Conservation (phyloP, 2,329 filamentous ascomycete genomes). For the Fusarium brevicatenulatum region DNA sequence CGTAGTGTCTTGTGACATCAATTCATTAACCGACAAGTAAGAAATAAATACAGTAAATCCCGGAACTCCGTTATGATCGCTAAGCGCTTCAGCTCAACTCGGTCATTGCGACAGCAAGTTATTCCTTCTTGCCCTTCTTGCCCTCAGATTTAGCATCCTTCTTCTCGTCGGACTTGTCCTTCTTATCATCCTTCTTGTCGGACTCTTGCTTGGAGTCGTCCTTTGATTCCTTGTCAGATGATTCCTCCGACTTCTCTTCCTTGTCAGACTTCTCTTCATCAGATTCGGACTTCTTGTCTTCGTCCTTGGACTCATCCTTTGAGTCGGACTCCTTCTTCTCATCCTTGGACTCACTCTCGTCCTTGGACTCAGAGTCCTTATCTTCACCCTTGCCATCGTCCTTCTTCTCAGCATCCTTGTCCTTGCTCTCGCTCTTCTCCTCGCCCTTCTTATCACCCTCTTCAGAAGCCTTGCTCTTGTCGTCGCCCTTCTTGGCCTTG, state of each 20-base stretch:
- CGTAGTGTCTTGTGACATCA: background rate
- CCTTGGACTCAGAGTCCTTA: constrained; percentile 15
- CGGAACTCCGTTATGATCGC: constrained; percentile 23
- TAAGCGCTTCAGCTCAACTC: constrained; percentile 9
- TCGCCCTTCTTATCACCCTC: constrained; percentile 37
- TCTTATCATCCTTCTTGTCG: background rate
- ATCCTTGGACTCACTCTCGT: background rate
- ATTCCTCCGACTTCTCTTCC: constrained; percentile 14
- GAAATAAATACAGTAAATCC: background rate
- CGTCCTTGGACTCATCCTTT: no score
- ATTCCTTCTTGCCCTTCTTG: constrained; percentile 27
- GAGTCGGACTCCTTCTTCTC: no score
- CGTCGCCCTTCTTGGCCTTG: constrained; percentile 37
- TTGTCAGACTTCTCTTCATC: constrained; percentile 6
- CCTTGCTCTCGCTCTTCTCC: constrained; percentile 39
- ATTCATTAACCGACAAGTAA: constrained; percentile 7
- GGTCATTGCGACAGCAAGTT: background rate
- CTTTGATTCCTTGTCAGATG: constrained; percentile 19
- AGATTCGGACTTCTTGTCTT: constrained; percentile 3
- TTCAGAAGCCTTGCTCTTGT: constrained; percentile 12
- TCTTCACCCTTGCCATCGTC: background rate
- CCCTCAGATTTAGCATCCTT: constrained; percentile 15
- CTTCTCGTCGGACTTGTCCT: background rate
- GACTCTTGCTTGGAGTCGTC: constrained; percentile 41
- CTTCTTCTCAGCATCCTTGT: constrained; percentile 24